Base-by-base conservation (phyloP, 1,284 basidiomycete genomes). In the Coniferiporia weirii region DNA sequence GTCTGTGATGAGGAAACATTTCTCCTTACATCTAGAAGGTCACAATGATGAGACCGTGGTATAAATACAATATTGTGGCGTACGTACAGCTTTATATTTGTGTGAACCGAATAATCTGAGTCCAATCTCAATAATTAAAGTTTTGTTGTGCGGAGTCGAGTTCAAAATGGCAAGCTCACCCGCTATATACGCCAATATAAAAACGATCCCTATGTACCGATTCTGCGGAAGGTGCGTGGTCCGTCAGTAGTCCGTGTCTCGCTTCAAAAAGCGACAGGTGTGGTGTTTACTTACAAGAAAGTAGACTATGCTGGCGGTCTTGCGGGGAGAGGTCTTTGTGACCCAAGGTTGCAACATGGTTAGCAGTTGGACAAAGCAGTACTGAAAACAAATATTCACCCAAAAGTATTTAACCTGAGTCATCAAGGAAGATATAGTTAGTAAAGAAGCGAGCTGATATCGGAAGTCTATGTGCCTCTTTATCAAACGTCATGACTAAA, bases 401-500 rank as follows among this genome's bases (percentile, higher is more conserved):
- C 51, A 52, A 19, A 52, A 52, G 19, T 52, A 36, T 40, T 40
- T 40, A 12, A 36, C 19, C 51, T 52, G 38, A n/a, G 19, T 15
- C 32, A 22, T 15, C 35, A 12, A 48, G 7, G 15, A 17, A 13
- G 0, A 13, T 17, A 20, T 36, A 38, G 19, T 32, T n/a, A 13
- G 19, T 12, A 4, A 15, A 19, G 9, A 15, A 38, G n/a, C 27
- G 5, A 15, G 10, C 3, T 4, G 12, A 47, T 8, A 32, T 22
- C 45, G 10, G 44, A 56, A 5, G 5, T 27, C 5, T 27, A 27
- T 27, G 5, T 27, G 5, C 54, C 36, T 56, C 54, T 48, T 35
- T 56, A 34, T 56, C 54, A 9, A 56, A n/a, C 8, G 54, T 56
- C 6, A 34, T 38, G 19, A 56, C 54, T 56, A 12, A 19, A 35